Conservation (phyloP, 164 flowering plant species). For the Paratinospora sagittata region DNA sequence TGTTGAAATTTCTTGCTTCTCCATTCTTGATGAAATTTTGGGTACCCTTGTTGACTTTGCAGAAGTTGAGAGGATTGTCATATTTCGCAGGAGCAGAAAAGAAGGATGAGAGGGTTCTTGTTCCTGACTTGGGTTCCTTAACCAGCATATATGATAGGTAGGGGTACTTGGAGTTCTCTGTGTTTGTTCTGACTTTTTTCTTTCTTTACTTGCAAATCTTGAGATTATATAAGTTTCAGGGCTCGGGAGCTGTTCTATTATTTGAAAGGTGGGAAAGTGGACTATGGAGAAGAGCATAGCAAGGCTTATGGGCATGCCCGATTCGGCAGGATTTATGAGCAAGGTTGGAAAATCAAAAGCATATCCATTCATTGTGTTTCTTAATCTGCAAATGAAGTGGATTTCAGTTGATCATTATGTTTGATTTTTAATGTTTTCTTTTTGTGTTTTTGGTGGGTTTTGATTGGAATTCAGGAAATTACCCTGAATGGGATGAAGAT, state of each 20-base stretch:
- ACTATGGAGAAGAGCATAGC: slow-evolving; percentile 97
- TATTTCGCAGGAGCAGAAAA: slow-evolving; percentile 98
- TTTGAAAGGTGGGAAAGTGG: slow-evolving; percentile 93
- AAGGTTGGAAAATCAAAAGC: slow-evolving; percentile 36
- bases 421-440: not conserved
- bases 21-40: slow-evolving; percentile 2
- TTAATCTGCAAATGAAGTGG: not conserved
- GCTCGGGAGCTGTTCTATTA: slow-evolving; percentile 95
- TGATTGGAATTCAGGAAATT: slow-evolving; percentile 50
- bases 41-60: slow-evolving; percentile 13
- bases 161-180: slow-evolving; percentile 3
- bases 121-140: slow-evolving; percentile 95
- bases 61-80: slow-evolving; percentile 89
- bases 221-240: slow-evolving; percentile 42
- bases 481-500: slow-evolving; percentile 94
- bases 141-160: slow-evolving; percentile 97
- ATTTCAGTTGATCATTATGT: not conserved
- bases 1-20: not conserved
- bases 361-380: not conserved
- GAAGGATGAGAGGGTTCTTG: slow-evolving; percentile 87
- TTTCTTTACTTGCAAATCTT: slow-evolving; percentile 6
- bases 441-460: slow-evolving; percentile 1
- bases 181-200: not conserved
- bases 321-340: slow-evolving; percentile 69
- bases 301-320: slow-evolving; percentile 71